phyloP scores from a whole-genome alignment of 768 basidiomycete genomes.

The Coprinopsis strossmayeri region DNA sequence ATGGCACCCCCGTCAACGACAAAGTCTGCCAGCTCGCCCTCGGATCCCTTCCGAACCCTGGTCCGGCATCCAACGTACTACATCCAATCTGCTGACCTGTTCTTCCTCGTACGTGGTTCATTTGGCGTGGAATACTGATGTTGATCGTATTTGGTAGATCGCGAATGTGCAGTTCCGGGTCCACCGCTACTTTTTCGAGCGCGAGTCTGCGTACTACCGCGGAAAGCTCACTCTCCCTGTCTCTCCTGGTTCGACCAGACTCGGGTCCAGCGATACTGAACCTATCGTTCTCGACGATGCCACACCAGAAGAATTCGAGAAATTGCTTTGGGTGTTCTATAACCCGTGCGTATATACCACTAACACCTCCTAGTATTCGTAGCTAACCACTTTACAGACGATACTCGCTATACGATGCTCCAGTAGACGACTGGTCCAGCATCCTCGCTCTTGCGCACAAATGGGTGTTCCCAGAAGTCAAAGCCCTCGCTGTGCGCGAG shows the following conservation, averaged over 20 bases:
- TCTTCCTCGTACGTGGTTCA: constrained; percentile 38
- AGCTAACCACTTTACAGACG: constrained; percentile 26
- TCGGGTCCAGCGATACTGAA: constrained; percentile 32
- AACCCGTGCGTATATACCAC: constrained; percentile 38
- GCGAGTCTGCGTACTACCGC: constrained; percentile 48
- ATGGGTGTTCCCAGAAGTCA: constrained; percentile 52
- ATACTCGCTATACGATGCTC: constrained; percentile 50
- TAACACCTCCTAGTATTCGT: not conserved
- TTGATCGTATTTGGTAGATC: constrained; percentile 30
- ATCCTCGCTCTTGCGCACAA: constrained; percentile 47
- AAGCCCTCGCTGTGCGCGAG: constrained; percentile 47
- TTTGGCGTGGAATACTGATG: not conserved
- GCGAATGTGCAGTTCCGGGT: constrained; percentile 51
- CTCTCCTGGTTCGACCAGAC: constrained; percentile 21
- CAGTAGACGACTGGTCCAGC: constrained; percentile 42
- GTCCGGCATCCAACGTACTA: constrained; percentile 37
- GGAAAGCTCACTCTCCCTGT: constrained; percentile 25
- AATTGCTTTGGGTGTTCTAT: constrained; percentile 59
- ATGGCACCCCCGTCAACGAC: constrained; percentile 14
- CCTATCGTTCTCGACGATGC: constrained; percentile 36
- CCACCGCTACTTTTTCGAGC: constrained; percentile 56
- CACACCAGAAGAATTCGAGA: constrained; percentile 38
- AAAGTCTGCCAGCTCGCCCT: constrained; percentile 14
- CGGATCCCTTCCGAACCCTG: constrained; percentile 14
- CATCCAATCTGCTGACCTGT: constrained; percentile 46